Evolutionary conservation across 2,329 filamentous ascomycete genomes (phyloP).

Genomic region (Aspergillus tanneri): DNA sequence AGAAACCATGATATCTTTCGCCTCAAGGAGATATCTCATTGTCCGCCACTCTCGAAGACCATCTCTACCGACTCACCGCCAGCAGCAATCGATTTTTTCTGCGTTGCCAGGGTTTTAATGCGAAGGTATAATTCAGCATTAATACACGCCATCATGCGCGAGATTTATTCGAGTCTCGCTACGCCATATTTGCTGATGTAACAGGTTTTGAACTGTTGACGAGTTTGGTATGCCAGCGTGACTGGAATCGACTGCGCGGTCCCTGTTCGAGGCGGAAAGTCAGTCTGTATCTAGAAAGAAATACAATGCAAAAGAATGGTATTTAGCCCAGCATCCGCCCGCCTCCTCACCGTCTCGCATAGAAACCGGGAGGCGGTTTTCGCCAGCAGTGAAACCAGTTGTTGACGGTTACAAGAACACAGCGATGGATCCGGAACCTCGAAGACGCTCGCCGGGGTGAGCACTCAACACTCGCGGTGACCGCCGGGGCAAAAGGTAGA

Average conservation of each 20-base stretch:
- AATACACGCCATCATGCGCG: conserved; percentile 5
- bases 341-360: too few relatives aligned
- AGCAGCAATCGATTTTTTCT: background rate
- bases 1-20: conserved; percentile 7
- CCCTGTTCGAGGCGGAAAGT: too few relatives aligned
- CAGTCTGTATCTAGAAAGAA: too few relatives aligned
- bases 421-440: too few relatives aligned
- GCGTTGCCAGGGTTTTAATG: background rate
- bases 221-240: conserved; percentile 1
- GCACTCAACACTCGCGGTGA: too few relatives aligned
- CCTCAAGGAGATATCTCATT: conserved; percentile 7
- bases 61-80: background rate
- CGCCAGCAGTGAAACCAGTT: too few relatives aligned
- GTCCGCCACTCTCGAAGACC: conserved; percentile 2
- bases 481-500: too few relatives aligned
- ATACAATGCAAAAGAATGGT: too few relatives aligned
- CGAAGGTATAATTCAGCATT: conserved; percentile 9
- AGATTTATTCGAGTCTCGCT: conserved; percentile 10
- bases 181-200: conserved; percentile 5
- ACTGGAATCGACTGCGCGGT: conserved; percentile 10
- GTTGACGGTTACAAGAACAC: too few relatives aligned
- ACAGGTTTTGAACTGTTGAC: conserved; percentile 5
- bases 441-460: too few relatives aligned
- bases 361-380: too few relatives aligned
- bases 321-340: too few relatives aligned